Conservation (phyloP, 495 filamentous ascomycete genomes). For the Podospora didyma region DNA sequence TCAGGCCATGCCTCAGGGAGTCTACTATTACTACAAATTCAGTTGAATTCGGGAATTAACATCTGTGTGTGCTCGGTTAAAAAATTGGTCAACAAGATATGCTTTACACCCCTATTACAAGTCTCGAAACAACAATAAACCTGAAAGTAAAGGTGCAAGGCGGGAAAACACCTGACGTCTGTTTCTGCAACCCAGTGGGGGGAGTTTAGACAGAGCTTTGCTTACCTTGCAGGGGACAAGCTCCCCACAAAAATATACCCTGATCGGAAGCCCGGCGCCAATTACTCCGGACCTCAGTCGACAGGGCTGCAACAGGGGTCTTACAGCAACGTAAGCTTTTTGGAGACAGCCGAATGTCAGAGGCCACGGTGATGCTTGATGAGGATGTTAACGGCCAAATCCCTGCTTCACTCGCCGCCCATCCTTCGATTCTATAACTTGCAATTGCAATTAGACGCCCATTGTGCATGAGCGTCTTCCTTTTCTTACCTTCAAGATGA, state of each 20-base stretch:
- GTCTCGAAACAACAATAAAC: too few relatives aligned
- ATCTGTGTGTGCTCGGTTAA: too few relatives aligned
- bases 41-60: too few relatives aligned
- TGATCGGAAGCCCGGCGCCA: not conserved
- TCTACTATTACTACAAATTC: too few relatives aligned
- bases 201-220: too few relatives aligned
- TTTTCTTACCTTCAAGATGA: slow-evolving; percentile 44
- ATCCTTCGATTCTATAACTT: not conserved
- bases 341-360: slow-evolving; percentile 21
- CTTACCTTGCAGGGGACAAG: not conserved
- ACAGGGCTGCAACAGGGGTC: slow-evolving; percentile 14
- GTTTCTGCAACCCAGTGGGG: too few relatives aligned
- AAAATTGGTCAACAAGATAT: too few relatives aligned
- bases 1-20: too few relatives aligned
- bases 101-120: too few relatives aligned
- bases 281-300: slow-evolving; percentile 7
- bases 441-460: slow-evolving; percentile 4
- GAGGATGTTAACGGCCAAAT: slow-evolving; percentile 10
- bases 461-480: slow-evolving; percentile 36
- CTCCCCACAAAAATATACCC: not conserved
- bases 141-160: too few relatives aligned
- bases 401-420: slow-evolving; percentile 1
- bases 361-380: slow-evolving; percentile 30
- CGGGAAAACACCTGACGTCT: too few relatives aligned
- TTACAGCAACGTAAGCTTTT: slow-evolving; percentile 41